Conservation (phyloP, 139 green algal genomes). For the Penium margaritaceum region DNA sequence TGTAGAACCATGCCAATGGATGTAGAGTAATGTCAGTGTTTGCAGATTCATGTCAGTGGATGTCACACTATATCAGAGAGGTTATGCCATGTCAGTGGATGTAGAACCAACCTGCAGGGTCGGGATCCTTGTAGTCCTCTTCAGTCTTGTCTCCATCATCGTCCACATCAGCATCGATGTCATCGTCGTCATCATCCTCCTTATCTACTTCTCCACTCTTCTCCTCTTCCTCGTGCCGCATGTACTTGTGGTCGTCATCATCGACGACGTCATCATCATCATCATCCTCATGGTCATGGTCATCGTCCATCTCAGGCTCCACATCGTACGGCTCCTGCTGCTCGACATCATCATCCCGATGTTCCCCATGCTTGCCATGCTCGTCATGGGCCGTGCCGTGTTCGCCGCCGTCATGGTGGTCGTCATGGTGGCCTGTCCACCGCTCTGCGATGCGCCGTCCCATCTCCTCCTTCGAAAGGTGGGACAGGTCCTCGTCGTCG, state of each 20-base stretch:
- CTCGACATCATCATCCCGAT: neutral
- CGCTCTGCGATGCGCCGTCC: conserved; percentile 45
- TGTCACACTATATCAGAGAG: no score
- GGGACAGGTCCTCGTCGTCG: conserved; percentile 38
- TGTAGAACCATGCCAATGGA: no score
- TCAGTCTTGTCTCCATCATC: no score
- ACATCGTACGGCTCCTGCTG: neutral
- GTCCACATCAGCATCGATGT: no score
- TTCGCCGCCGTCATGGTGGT: neutral
- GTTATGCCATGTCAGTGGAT: no score
- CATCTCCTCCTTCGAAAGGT: conserved; percentile 48
- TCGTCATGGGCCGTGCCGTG: no score
- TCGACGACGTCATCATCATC: conserved; percentile 9
- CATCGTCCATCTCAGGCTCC: conserved; percentile 8
- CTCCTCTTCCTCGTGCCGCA: neutral
- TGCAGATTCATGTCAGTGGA: no score
- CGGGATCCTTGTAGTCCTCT: no score
- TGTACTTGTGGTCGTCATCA: neutral
- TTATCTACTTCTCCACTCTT: neutral
- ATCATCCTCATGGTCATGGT: neutral
- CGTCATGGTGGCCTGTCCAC: conserved; percentile 45
- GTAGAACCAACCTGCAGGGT: no score
- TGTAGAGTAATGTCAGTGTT: no score
- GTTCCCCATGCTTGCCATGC: neutral
- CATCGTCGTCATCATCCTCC: conserved; percentile 8